phyloP scores from a whole-genome alignment of 805 yeast genomes.

The Kregervanrija pseudodelftensis region DNA sequence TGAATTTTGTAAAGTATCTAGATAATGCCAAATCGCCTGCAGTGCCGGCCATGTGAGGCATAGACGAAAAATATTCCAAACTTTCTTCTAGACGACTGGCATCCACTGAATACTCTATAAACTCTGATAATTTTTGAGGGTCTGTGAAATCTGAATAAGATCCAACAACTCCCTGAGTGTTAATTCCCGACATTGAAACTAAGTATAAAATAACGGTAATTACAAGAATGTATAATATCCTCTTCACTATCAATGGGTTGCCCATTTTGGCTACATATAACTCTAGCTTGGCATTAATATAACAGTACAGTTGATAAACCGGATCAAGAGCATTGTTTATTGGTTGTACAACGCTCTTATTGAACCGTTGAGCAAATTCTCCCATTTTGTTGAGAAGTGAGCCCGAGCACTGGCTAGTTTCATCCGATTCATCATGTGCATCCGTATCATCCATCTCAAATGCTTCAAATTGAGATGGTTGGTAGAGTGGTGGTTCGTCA shows the following conservation, averaged over 20 bases:
- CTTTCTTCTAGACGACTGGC: conserved; percentile 53
- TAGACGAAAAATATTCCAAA: conserved; percentile 62
- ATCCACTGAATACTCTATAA: conserved; percentile 47
- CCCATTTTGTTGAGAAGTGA: conserved; percentile 12
- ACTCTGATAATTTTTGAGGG: conserved; percentile 40
- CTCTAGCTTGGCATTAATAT: conserved; percentile 44
- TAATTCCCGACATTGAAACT: conserved; percentile 49
- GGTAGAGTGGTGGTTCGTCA: conserved; percentile 23
- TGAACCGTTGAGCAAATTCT: conserved; percentile 30
- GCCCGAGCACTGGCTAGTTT: not conserved
- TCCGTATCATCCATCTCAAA: conserved; percentile 38
- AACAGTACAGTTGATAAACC: conserved; percentile 39
- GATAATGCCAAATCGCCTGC: conserved; percentile 74
- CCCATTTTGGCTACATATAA: conserved; percentile 58
- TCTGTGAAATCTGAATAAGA: conserved; percentile 59
- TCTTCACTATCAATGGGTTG: conserved; percentile 75
- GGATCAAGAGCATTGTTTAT: conserved; percentile 43
- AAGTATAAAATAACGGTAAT: conserved; percentile 53
- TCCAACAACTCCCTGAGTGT: conserved; percentile 36
- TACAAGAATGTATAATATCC: conserved; percentile 64
- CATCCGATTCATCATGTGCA: not conserved
- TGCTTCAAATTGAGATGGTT: conserved; percentile 23
- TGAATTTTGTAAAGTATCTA: conserved; percentile 52
- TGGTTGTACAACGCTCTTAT: conserved; percentile 33
- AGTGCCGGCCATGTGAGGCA: conserved; percentile 88